Evolutionary conservation across 2,329 filamentous ascomycete genomes (phyloP).

Genomic region (Catunica adiposa): DNA sequence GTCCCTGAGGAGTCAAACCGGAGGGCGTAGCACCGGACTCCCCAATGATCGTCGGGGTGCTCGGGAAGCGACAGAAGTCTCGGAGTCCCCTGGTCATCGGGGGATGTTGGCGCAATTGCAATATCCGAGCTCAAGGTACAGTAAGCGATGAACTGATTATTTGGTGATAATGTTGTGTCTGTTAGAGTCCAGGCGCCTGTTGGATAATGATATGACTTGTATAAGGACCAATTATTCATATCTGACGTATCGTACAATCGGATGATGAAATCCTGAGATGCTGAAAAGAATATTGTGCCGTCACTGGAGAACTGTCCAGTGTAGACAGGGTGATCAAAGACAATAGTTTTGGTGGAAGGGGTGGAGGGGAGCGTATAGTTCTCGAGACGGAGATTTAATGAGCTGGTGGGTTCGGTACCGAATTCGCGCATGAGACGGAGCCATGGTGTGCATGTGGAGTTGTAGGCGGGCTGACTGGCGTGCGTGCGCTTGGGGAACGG

Average conservation of each 20-base stretch:
- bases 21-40: constrained; percentile 59
- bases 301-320: constrained; percentile 95
- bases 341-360: constrained; percentile 69
- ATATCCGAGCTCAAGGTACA: constrained; percentile 75
- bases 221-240: constrained; percentile 87
- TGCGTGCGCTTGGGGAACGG: neutral
- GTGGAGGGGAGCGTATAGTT: constrained; percentile 58
- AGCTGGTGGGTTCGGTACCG: neutral
- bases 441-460: neutral
- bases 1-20: constrained; percentile 83
- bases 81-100: constrained; percentile 63
- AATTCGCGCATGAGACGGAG: neutral
- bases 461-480: neutral
- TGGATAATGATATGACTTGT: constrained; percentile 75
- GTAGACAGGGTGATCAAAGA: constrained; percentile 74
- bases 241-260: constrained; percentile 97
- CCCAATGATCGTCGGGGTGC: neutral
- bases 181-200: constrained; percentile 92
- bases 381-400: neutral
- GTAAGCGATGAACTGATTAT: constrained; percentile 85
- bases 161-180: constrained; percentile 76
- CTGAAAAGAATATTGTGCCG: constrained; percentile 92
- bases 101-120: constrained; percentile 75
- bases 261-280: constrained; percentile 81
- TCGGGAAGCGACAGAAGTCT: constrained; percentile 38